Evolutionary conservation across 148 eudicot genomes (phyloP), one percentile per base, ranked within the genome.

Genomic region (Cornus kousa): DNA sequence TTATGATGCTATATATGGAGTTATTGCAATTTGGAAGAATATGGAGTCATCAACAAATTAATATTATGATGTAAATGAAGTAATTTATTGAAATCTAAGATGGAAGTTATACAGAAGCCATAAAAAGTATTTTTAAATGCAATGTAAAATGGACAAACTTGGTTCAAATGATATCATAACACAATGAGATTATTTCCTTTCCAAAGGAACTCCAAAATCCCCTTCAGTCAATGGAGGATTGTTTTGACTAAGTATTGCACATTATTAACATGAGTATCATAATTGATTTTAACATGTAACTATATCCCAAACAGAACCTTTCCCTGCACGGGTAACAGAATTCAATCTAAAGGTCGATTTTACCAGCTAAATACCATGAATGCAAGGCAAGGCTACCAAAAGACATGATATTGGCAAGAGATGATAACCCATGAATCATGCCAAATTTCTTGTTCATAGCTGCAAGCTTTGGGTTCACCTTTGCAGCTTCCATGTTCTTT

Each of bases 391-490:
- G 95, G 79, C 97, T 88, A 62, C 97, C 98, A 66, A 93, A 96
- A 67, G 99, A 79, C n/a, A 92, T 32, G 23, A 96, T 90, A 86
- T 92, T 93, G 31, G 98, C 94, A 5, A 93, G 87, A 70, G 97
- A 90, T 37, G 99, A 90, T 67, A 96, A 79, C 35, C 98, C 98
- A 53, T 96, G 99, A 81, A 93, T 88, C 98, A 91, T 96, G 35
- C 98, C 99, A 50, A 96, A 96, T 83, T 93, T 93, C 93, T 96
- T 96, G 95, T 96, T 96, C 95, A 96, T 93, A 0, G 92, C 89
- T 43, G 89, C 92, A 39, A 95, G 94, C 83, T 91, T 83, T 71
- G 97, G 93, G 85, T 93, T 91, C 12, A 55, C 70, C 88, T 96
- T 93, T 66, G 99, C 99, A 71, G 79, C 91, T 85, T 93, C 95